These are phyloP conservation scores for Paracoccidioides lutzii DNA, from an alignment of 2,329 filamentous ascomycete species.

Conservation along the genomic window DNA sequence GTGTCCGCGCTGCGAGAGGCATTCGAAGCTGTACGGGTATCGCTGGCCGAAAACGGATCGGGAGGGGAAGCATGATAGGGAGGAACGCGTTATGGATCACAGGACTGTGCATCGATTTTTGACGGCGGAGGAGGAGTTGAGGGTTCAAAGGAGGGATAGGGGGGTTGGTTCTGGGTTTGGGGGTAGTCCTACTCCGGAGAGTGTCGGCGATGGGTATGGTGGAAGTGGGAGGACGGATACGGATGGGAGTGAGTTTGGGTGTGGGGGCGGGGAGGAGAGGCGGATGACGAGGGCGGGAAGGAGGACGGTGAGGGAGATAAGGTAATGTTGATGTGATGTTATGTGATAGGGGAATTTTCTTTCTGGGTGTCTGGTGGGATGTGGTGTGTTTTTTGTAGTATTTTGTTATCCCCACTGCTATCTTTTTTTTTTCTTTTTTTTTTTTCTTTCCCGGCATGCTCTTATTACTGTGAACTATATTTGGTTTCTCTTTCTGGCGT, in stretches of 20 bases:
- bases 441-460: neutral
- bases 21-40: conserved; percentile 90
- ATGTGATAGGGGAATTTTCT: neutral
- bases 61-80: conserved; percentile 58
- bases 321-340: conserved; percentile 23
- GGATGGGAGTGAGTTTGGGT: conserved; percentile 24
- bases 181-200: conserved; percentile 26
- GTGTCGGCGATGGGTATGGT: conserved; percentile 17
- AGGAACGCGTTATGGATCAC: conserved; percentile 63
- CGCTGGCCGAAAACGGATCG: conserved; percentile 91
- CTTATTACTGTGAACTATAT: neutral
- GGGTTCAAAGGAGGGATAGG: conserved; percentile 25
- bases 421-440: neutral
- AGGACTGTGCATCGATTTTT: conserved; percentile 78
- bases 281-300: conserved; percentile 25
- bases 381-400: neutral
- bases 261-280: conserved; percentile 23
- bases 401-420: neutral
- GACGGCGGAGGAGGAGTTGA: conserved; percentile 52
- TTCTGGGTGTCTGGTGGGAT: no score
- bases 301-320: conserved; percentile 20
- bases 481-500: neutral
- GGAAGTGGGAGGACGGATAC: conserved; percentile 22
- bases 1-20: conserved; percentile 85
- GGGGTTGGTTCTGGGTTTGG: conserved; percentile 22